Percentiles rank a stretch among this genome's conserved stretches.
Evolutionary conservation across 2,329 filamentous ascomycete species (phyloP).

Genomic region (Ophiocordyceps sinensis): DNA sequence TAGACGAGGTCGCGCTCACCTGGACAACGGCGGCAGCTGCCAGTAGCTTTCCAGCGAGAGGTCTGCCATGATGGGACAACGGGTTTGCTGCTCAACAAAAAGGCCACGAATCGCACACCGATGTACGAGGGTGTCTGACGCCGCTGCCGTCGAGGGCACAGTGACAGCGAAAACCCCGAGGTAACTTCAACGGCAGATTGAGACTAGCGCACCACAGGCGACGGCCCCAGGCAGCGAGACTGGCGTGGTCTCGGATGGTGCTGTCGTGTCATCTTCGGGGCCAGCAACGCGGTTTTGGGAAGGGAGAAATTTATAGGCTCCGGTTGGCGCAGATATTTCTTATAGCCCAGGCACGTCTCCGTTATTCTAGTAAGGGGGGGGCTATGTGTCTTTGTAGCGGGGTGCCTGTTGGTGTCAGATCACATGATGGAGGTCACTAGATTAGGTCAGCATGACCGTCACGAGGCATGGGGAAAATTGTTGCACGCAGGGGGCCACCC

Average conservation of each 20-base stretch:
- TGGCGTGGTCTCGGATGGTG: slow-evolving; percentile 16
- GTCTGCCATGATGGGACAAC: slow-evolving; percentile 18
- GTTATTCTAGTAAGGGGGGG: slow-evolving; percentile 7
- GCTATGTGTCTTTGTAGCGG: slow-evolving; percentile 4
- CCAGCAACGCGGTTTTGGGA: background rate
- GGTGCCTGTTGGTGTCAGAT: no score
- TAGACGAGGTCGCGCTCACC: slow-evolving; percentile 18
- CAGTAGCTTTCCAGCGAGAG: slow-evolving; percentile 19
- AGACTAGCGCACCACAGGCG: slow-evolving; percentile 8
- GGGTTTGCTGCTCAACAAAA: slow-evolving; percentile 11
- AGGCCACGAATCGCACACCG: background rate
- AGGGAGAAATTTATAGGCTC: background rate
- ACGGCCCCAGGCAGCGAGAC: slow-evolving; percentile 13
- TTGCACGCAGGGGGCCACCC: no score
- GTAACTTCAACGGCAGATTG: background rate
- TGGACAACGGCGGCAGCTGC: slow-evolving; percentile 25
- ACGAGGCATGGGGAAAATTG: no score
- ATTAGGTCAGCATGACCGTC: no score
- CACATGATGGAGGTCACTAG: no score
- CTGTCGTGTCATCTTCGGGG: slow-evolving; percentile 20
- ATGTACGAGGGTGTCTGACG: background rate
- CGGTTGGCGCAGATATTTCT: background rate
- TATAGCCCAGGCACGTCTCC: background rate
- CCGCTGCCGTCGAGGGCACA: background rate
- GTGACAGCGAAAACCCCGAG: slow-evolving; percentile 1